Conservation (phyloP, 495 filamentous ascomycete species). For the Aspergillus ostianus region DNA sequence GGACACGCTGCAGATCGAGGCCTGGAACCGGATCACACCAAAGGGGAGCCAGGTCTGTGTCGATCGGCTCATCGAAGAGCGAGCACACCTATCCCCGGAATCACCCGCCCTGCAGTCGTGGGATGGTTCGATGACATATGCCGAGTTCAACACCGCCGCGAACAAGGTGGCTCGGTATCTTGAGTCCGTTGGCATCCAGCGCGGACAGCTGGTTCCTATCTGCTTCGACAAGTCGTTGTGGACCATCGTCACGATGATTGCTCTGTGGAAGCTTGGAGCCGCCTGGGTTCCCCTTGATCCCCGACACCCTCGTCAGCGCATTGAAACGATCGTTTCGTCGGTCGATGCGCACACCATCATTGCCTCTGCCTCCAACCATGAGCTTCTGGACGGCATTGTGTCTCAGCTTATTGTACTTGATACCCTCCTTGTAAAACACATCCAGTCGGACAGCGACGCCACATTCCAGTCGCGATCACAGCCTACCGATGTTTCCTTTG, state of each 20-base stretch:
- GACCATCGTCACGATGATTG: constrained; percentile 45
- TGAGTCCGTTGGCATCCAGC: constrained; percentile 9
- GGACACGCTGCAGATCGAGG: constrained; percentile 19
- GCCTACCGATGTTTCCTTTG: constrained; percentile 15
- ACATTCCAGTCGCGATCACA: constrained; percentile 11
- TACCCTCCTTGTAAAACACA: constrained; percentile 10
- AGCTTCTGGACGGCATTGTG: constrained; percentile 11
- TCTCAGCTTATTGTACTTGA: constrained; percentile 12
- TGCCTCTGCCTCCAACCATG: constrained; percentile 16
- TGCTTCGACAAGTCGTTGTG: constrained; percentile 36
- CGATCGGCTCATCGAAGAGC: constrained; percentile 23
- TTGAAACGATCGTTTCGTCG: constrained; percentile 29
- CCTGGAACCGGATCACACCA: constrained; percentile 24
- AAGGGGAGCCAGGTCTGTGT: constrained; percentile 21
- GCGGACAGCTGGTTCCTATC: constrained; percentile 20
- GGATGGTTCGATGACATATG: constrained; percentile 39
- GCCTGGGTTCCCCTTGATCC: constrained; percentile 45
- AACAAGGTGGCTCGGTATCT: constrained; percentile 23
- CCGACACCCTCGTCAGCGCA: constrained; percentile 33
- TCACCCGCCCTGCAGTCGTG: constrained; percentile 32
- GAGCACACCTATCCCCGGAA: constrained; percentile 17
- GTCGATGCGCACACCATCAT: constrained; percentile 26
- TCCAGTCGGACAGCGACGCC: constrained; percentile 1
- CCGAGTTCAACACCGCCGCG: constrained; percentile 29
- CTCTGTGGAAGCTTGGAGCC: constrained; percentile 46